These are phyloP conservation scores for Diaporthe sp. DNA, from an alignment of 2,329 filamentous ascomycete genomes.

Conservation along the genomic window DNA sequence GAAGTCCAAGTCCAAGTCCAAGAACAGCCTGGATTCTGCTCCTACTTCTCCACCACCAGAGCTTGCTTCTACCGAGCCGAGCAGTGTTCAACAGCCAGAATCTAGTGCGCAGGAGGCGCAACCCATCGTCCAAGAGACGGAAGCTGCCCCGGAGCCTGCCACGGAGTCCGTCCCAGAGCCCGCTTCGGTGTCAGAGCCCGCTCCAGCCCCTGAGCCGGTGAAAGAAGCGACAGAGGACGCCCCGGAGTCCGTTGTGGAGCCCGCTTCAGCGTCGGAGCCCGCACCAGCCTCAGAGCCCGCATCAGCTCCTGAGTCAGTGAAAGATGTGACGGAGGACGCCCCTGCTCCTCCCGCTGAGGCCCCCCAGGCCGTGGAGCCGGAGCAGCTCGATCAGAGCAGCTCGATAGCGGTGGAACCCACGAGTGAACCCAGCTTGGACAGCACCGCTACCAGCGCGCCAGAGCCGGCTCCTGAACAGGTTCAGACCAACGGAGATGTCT, in stretches of 20 bases:
- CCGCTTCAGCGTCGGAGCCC: not conserved
- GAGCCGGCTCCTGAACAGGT: slow-evolving; percentile 8
- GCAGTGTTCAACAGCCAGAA: slow-evolving; percentile 11
- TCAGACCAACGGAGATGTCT: not conserved
- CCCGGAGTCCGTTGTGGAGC: not conserved
- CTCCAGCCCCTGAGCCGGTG: not conserved
- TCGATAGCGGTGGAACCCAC: not conserved
- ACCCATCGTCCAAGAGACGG: not conserved
- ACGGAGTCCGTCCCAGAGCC: not conserved
- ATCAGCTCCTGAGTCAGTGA: not conserved
- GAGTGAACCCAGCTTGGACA: not conserved
- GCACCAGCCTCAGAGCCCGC: not conserved
- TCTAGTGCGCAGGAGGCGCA: slow-evolving; percentile 15
- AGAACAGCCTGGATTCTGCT: slow-evolving; percentile 29
- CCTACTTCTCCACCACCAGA: slow-evolving; percentile 33
- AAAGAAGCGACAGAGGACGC: not conserved
- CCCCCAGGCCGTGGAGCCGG: slow-evolving; percentile 25
- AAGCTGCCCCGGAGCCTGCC: not conserved
- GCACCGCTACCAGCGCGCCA: not conserved
- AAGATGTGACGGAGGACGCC: not conserved
- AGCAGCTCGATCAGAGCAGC: not conserved
- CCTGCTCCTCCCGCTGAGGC: slow-evolving; percentile 20
- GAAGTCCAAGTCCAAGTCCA: slow-evolving; percentile 39
- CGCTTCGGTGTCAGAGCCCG: not conserved
- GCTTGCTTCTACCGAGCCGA: slow-evolving; percentile 19